A percentile compares a stretch with the other conserved stretches of the same genome.
Conservation (phyloP, 106 monocot species). For the Narthecium ossifragum region DNA sequence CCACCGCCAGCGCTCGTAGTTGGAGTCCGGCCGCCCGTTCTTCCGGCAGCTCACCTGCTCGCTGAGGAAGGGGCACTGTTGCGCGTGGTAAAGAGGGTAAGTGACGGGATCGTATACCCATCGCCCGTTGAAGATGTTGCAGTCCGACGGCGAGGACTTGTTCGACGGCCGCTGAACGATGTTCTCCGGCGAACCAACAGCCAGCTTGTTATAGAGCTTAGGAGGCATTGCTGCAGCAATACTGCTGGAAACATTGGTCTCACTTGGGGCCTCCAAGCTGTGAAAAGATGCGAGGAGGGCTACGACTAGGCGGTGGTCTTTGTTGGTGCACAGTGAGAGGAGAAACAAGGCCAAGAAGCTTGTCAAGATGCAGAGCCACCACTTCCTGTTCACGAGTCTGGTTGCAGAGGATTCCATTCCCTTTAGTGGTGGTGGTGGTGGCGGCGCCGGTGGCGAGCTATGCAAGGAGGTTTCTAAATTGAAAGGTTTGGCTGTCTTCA, state of each 20-base stretch:
- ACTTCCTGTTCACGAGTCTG: constrained; percentile 2
- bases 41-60: constrained; percentile 31
- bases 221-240: background rate
- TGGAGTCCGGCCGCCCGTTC: constrained; percentile 29
- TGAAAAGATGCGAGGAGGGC: background rate
- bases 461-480: background rate
- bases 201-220: background rate
- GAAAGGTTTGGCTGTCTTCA: background rate
- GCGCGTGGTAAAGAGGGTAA: constrained; percentile 22
- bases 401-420: constrained; percentile 11
- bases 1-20: constrained; percentile 44
- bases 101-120: constrained; percentile 26
- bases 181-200: background rate
- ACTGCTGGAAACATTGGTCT: background rate
- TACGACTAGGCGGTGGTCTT: background rate
- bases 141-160: constrained; percentile 1
- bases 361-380: constrained; percentile 11
- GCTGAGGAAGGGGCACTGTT: constrained; percentile 29
- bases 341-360: constrained; percentile 14
- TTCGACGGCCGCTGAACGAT: background rate
- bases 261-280: background rate
- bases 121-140: constrained; percentile 25
- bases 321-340: background rate
- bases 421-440: background rate
- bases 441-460: background rate